Percentiles rank a stretch among this genome's conserved stretches.
Evolutionary conservation across 2,329 filamentous ascomycete species (phyloP).

Genomic region (Ophiocordyceps australis): DNA sequence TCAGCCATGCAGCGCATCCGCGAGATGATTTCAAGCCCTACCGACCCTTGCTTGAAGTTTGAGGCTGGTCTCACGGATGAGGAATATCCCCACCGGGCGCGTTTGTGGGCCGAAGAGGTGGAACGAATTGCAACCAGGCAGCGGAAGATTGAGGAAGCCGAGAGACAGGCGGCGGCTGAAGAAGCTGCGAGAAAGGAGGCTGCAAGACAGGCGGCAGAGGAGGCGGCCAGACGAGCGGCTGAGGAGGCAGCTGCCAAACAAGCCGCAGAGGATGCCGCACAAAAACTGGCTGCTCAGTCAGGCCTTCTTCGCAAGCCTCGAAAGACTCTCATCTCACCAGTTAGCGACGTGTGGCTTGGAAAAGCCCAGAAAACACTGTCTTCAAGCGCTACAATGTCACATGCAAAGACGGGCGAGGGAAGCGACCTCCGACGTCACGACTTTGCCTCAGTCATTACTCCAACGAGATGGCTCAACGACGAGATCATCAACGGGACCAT

Average conservation of each 20-base stretch:
- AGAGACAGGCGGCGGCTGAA: constrained; percentile 9
- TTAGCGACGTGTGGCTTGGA: constrained; percentile 10
- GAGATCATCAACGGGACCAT: constrained; percentile 55
- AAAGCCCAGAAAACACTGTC: constrained; percentile 13
- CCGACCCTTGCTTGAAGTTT: too few relatives aligned
- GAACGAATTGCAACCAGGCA: background rate
- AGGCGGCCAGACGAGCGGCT: constrained; percentile 7
- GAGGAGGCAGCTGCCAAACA: constrained; percentile 7
- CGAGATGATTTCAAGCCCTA: too few relatives aligned
- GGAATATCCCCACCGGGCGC: too few relatives aligned
- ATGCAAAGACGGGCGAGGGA: constrained; percentile 29
- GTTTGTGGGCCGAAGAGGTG: too few relatives aligned
- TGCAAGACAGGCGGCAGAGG: constrained; percentile 8
- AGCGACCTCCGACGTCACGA: constrained; percentile 34
- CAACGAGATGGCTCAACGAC: constrained; percentile 55
- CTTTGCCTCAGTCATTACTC: constrained; percentile 41
- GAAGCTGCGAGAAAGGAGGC: constrained; percentile 5
- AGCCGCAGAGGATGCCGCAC: constrained; percentile 10
- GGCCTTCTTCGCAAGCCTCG: constrained; percentile 12
- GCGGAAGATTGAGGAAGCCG: constrained; percentile 7
- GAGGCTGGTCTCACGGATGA: too few relatives aligned
- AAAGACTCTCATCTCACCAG: constrained; percentile 8
- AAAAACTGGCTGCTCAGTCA: constrained; percentile 11
- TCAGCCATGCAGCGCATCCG: too few relatives aligned
- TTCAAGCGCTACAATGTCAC: constrained; percentile 13